Percentiles rank a stretch among this genome's conserved stretches.
These are phyloP conservation scores for Aspergillus glaucus DNA, from an alignment of 2,329 filamentous ascomycete genomes.

Conservation along the genomic window DNA sequence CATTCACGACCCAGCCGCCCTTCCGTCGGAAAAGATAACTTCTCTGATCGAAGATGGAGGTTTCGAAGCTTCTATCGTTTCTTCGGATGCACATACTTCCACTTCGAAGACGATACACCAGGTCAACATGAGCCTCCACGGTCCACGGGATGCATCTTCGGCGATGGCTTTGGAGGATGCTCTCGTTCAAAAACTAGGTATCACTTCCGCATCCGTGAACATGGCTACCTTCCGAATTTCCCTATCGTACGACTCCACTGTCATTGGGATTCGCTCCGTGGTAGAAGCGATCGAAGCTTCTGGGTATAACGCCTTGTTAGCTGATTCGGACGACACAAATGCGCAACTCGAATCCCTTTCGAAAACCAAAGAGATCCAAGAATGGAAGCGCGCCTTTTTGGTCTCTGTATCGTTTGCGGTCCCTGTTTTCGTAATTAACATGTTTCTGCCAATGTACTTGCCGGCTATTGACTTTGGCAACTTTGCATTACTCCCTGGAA, in stretches of 20 bases:
- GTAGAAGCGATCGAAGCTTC: conserved; percentile 76
- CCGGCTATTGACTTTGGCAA: conserved; percentile 71
- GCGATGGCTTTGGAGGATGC: conserved; percentile 65
- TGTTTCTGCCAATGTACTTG: conserved; percentile 85
- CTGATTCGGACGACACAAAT: conserved; percentile 91
- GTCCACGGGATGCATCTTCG: conserved; percentile 63
- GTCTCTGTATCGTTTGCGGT: conserved; percentile 75
- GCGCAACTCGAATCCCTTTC: conserved; percentile 92
- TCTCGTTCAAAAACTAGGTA: conserved; percentile 60
- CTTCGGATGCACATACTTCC: conserved; percentile 59
- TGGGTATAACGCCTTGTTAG: conserved; percentile 82
- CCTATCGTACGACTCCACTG: conserved; percentile 63
- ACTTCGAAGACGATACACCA: conserved; percentile 53
- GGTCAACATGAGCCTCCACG: conserved; percentile 78
- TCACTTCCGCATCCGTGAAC: conserved; percentile 67
- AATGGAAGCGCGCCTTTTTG: conserved; percentile 79
- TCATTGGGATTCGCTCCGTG: conserved; percentile 72
- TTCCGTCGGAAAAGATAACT: conserved; percentile 67
- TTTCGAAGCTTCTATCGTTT: conserved; percentile 78
- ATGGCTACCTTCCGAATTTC: conserved; percentile 67
- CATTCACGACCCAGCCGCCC: conserved; percentile 67
- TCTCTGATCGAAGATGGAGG: conserved; percentile 84
- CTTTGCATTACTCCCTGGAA: conserved; percentile 59
- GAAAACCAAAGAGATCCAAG: conserved; percentile 92
- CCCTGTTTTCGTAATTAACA: conserved; percentile 86